Conservation (phyloP, 2,329 filamentous ascomycete genomes). For the Xylariaceae sp. region DNA sequence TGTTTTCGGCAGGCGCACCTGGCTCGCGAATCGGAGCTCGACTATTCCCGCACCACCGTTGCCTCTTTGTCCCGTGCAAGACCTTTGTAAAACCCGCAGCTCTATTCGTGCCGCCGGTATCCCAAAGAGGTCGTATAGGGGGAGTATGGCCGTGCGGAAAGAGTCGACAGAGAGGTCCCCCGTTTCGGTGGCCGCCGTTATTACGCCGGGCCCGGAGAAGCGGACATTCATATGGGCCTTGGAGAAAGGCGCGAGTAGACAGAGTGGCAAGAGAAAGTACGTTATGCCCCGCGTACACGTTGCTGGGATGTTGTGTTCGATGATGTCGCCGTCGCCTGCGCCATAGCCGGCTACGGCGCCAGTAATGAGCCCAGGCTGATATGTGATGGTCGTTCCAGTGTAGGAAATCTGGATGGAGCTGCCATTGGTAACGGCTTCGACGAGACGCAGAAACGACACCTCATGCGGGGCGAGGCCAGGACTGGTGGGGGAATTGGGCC, state of each 20-base stretch:
- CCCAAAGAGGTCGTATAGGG: constrained; percentile 84
- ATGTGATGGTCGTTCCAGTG: constrained; percentile 88
- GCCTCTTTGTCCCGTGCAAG: constrained; percentile 69
- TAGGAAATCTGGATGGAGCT: constrained; percentile 92
- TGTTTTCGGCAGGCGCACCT: constrained; percentile 89
- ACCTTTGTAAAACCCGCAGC: constrained; percentile 72
- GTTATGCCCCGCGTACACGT: constrained; percentile 75
- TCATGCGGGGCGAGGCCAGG: constrained; percentile 90
- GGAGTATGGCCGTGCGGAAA: constrained; percentile 86
- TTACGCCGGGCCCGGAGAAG: constrained; percentile 85
- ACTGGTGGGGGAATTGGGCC: constrained; percentile 74
- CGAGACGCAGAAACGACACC: constrained; percentile 88
- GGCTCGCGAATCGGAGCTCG: constrained; percentile 88
- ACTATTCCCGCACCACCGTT: constrained; percentile 83
- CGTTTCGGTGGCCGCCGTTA: constrained; percentile 75
- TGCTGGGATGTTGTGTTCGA: constrained; percentile 73
- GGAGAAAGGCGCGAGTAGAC: constrained; percentile 85
- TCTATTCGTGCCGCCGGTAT: constrained; percentile 77
- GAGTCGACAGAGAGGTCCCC: constrained; percentile 91
- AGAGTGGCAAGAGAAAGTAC: constrained; percentile 87
- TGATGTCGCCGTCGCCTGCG: constrained; percentile 62
- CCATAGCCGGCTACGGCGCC: constrained; percentile 70
- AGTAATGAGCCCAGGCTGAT: constrained; percentile 86
- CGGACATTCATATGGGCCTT: constrained; percentile 87
- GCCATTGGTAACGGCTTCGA: constrained; percentile 94